A percentile compares a stretch with the other conserved stretches of the same genome.
Evolutionary conservation across 768 basidiomycete genomes (phyloP).

Genomic region (Agrocybe praecox): DNA sequence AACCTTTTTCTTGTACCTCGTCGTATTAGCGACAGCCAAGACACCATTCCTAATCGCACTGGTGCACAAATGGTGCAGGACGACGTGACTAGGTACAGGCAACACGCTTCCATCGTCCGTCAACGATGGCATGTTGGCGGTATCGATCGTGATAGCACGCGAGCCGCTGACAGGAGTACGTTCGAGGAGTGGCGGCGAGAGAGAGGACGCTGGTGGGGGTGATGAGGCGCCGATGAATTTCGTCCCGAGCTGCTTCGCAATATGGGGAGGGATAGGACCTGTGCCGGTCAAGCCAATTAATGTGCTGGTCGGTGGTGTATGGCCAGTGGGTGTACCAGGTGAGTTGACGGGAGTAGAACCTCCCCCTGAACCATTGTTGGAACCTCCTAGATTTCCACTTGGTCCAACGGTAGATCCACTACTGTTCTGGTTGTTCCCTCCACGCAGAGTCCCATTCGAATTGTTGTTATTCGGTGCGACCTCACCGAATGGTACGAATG

Average conservation of each 20-base stretch:
- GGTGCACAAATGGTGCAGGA: constrained; percentile 92
- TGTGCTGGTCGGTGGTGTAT: not conserved
- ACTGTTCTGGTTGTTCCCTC: not conserved
- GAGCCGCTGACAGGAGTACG: constrained; percentile 24
- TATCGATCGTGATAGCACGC: constrained; percentile 35
- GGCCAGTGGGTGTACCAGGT: not conserved
- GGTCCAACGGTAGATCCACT: not conserved
- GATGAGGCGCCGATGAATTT: not conserved
- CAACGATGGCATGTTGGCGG: constrained; percentile 43
- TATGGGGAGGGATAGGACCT: not conserved
- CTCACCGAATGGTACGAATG: not conserved
- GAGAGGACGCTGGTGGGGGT: not conserved
- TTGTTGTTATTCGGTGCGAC: not conserved
- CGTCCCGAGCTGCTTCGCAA: not conserved
- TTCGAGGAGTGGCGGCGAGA: not conserved
- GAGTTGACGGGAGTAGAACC: not conserved
- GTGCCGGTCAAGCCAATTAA: not conserved
- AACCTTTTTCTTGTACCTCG: constrained; percentile 91
- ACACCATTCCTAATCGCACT: constrained; percentile 95
- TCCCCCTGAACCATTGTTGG: too few species aligned
- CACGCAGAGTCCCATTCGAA: not conserved
- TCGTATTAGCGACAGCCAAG: constrained; percentile 89
- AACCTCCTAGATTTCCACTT: too few species aligned
- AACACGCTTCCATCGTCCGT: constrained; percentile 90
- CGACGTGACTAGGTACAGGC: constrained; percentile 92